phyloP scores from a whole-genome alignment of 495 filamentous ascomycete genomes.

The Penicillium odoratum region DNA sequence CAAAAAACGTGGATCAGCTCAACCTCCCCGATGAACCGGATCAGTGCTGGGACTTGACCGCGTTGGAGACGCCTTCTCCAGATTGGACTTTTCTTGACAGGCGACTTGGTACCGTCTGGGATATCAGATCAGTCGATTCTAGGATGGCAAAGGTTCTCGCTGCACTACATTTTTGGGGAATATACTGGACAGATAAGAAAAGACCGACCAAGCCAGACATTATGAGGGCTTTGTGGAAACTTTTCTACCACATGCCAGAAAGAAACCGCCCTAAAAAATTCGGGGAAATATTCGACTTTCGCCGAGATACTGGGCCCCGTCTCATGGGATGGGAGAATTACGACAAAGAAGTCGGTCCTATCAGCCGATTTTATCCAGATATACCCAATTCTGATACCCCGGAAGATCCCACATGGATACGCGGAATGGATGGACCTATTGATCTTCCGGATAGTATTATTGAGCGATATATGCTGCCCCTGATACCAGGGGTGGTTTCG shows the following conservation, averaged over 20 bases:
- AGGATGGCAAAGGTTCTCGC: background rate
- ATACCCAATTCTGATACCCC: background rate
- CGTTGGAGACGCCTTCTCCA: conserved; percentile 28
- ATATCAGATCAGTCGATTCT: background rate
- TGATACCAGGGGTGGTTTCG: background rate
- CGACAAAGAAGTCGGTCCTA: background rate
- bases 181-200: conserved; percentile 14
- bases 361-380: background rate
- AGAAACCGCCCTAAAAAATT: conserved; percentile 18
- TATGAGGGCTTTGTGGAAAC: conserved; percentile 22
- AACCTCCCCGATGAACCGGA: conserved; percentile 2
- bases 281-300: conserved; percentile 19
- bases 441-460: conserved; percentile 21
- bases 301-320: conserved; percentile 39
- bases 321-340: conserved; percentile 24
- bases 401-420: conserved; percentile 4
- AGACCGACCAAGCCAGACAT: background rate
- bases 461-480: conserved; percentile 16
- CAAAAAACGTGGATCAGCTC: background rate
- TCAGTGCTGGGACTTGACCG: conserved; percentile 12
- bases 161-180: conserved; percentile 34
- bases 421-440: conserved; percentile 15
- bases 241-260: conserved; percentile 30
- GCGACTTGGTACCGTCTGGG: background rate
- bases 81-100: conserved; percentile 14